Evolutionary conservation across 495 filamentous ascomycete genomes (phyloP).

Genomic region (Jackrogersella minutella): DNA sequence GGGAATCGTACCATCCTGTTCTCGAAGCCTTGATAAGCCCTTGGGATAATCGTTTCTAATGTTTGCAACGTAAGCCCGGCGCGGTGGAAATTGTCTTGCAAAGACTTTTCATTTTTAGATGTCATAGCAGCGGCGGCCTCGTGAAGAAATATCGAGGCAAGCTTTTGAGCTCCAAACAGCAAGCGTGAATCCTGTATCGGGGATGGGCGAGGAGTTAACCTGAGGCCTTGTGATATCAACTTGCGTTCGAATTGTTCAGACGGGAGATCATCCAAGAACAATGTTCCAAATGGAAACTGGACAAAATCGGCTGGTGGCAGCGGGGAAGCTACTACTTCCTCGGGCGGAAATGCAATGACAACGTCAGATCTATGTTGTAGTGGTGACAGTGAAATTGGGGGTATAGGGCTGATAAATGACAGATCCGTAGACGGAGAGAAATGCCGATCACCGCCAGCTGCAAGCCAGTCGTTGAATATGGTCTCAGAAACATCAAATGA

Average conservation of each 20-base stretch:
- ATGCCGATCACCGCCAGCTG: not conserved
- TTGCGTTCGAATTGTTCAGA: conserved; percentile 17
- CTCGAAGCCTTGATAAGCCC: not conserved
- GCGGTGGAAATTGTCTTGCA: not conserved
- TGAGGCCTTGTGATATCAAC: not conserved
- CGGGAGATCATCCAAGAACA: conserved; percentile 10
- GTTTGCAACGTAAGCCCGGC: not conserved
- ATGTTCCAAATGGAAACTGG: not conserved
- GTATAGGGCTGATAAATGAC: not conserved
- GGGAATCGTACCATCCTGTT: not conserved
- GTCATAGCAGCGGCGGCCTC: conserved; percentile 8
- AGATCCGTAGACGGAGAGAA: not conserved
- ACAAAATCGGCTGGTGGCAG: not conserved
- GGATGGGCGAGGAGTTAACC: not conserved
- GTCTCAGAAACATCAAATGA: not conserved
- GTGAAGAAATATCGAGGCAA: not conserved
- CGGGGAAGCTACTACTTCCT: not conserved
- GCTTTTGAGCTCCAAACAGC: not conserved
- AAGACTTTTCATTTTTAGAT: not conserved
- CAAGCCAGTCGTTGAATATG: not conserved
- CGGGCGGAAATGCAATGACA: not conserved
- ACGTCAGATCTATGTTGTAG: not conserved
- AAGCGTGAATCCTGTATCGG: conserved; percentile 3
- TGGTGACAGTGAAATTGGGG: not conserved
- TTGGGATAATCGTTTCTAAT: conserved; percentile 7